These are phyloP conservation scores for Stylosanthes scabra DNA, from an alignment of 331 rosid genomes.

Conservation along the genomic window DNA sequence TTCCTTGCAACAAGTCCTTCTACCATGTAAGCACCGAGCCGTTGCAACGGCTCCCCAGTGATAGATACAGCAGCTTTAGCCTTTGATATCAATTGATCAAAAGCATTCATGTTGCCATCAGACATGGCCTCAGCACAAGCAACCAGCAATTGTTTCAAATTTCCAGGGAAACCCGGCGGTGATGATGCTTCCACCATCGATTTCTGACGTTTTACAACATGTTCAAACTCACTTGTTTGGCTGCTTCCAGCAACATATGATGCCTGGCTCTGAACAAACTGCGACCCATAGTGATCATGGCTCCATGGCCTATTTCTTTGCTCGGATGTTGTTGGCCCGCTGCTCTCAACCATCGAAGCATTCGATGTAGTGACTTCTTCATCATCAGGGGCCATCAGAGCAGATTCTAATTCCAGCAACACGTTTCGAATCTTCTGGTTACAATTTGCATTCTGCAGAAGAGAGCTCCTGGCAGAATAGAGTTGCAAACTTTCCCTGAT, in stretches of 20 bases:
- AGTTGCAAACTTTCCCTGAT: constrained; percentile 43
- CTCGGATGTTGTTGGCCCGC: constrained; percentile 39
- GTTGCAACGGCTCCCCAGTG: constrained; percentile 84
- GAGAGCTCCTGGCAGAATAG: constrained; percentile 49
- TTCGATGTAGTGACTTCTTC: constrained; percentile 53
- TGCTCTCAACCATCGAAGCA: constrained; percentile 50
- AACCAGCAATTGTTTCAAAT: constrained; percentile 77
- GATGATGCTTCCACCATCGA: constrained; percentile 56
- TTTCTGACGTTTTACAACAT: constrained; percentile 64
- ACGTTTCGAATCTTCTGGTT: constrained; percentile 52
- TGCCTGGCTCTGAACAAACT: constrained; percentile 49
- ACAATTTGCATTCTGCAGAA: constrained; percentile 49
- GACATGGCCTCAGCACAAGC: constrained; percentile 81
- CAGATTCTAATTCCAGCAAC: constrained; percentile 77
- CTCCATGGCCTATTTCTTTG: constrained; percentile 60
- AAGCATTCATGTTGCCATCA: constrained; percentile 54
- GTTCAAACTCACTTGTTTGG: constrained; percentile 51
- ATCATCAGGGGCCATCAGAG: constrained; percentile 85
- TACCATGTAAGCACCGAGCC: constrained; percentile 96
- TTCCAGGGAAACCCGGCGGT: constrained; percentile 50
- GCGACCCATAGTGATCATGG: constrained; percentile 49
- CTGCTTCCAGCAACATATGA: constrained; percentile 46
- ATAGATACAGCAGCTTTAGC: constrained; percentile 76
- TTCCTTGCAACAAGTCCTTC: constrained; percentile 97
- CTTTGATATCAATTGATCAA: constrained; percentile 60